phyloP scores from a whole-genome alignment of 305 asterid genomes.

The Solanum hybrid region DNA sequence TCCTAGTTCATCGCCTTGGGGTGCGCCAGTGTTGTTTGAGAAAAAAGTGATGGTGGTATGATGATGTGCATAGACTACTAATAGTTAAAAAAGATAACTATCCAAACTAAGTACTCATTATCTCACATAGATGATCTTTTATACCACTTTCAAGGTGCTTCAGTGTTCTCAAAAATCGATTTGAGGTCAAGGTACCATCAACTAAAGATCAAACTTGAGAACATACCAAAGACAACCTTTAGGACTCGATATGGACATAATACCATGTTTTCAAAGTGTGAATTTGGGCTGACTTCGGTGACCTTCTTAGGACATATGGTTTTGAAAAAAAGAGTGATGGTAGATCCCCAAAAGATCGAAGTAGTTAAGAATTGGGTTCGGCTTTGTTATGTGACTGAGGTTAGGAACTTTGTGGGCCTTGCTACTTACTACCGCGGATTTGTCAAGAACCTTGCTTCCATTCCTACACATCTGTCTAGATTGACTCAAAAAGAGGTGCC shows the following conservation, averaged over 20 bases:
- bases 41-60: not conserved
- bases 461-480: not conserved
- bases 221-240: not conserved
- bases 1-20: not conserved
- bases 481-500: not conserved
- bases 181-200: not conserved
- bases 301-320: too few relatives aligned
- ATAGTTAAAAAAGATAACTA: not conserved
- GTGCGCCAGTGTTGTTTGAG: not conserved
- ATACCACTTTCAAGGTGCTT: not conserved
- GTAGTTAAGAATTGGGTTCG: not conserved
- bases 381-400: rapidly evolving
- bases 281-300: too few relatives aligned
- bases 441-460: too few relatives aligned
- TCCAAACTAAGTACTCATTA: not conserved
- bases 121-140: not conserved
- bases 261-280: not conserved
- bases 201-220: not conserved
- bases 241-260: not conserved
- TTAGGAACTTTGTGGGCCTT: not conserved
- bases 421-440: not conserved
- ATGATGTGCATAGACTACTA: not conserved
- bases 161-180: not conserved
- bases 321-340: not conserved
- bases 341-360: not conserved